phyloP scores from a whole-genome alignment of 192 early-diverging fungal genomes.

The Linnemannia schmuckeri region DNA sequence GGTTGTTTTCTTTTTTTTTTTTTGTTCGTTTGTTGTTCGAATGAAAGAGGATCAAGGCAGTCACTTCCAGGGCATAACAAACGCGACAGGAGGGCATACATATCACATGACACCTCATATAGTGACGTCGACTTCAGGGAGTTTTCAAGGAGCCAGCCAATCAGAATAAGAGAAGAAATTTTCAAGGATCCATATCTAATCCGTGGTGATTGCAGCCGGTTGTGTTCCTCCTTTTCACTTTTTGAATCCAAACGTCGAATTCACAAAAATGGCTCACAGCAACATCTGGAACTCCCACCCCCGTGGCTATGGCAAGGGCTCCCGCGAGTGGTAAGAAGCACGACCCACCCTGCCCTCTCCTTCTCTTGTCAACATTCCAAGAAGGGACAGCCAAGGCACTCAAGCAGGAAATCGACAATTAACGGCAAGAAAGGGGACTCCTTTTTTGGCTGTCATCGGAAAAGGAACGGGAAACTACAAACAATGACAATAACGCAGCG shows the following conservation, averaged over 20 bases:
- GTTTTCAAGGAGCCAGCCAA: background rate
- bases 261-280: constrained; percentile 92
- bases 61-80: background rate
- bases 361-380: background rate
- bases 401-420: no score
- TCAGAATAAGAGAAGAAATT: constrained; percentile 22
- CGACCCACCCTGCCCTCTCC: background rate
- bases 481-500: background rate
- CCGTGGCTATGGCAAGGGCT: constrained; percentile 97
- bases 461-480: background rate
- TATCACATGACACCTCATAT: background rate
- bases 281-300: constrained; percentile 99
- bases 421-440: no score
- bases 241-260: constrained; percentile 50
- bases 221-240: constrained; percentile 52
- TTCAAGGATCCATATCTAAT: constrained; percentile 11
- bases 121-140: background rate
- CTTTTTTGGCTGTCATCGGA: no score
- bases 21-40: constrained; percentile 7
- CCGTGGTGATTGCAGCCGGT: no score
- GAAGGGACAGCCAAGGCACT: no score
- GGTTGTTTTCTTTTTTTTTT: constrained; percentile 19
- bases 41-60: background rate
- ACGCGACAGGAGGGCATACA: background rate
- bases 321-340: constrained; percentile 90